Percentiles rank a stretch among this genome's conserved stretches.
These are phyloP conservation scores for Cucumis sativus DNA, from an alignment of 306 rosid species.

Conservation along the genomic window DNA sequence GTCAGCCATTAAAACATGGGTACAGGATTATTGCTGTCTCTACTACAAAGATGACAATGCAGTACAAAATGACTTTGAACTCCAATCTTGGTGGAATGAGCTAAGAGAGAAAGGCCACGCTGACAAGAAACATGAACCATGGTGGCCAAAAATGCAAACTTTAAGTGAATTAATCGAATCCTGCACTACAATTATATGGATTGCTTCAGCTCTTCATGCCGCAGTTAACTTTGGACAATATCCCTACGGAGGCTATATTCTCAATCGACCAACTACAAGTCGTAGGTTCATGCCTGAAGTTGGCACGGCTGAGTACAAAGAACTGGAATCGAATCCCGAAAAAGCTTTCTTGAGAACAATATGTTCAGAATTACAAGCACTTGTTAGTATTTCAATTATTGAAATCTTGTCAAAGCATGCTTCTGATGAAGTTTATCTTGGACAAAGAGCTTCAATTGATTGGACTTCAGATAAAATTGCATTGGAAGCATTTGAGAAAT, in stretches of 20 bases:
- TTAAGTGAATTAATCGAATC: slow-evolving; percentile 32
- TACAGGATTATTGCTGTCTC: slow-evolving; percentile 40
- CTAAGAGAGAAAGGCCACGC: slow-evolving; percentile 55
- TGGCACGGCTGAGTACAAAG: slow-evolving; percentile 38
- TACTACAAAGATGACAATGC: slow-evolving; percentile 30
- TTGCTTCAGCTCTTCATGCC: slow-evolving; percentile 65
- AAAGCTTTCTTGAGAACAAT: slow-evolving; percentile 54
- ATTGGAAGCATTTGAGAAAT: slow-evolving; percentile 35
- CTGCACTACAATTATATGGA: slow-evolving; percentile 58
- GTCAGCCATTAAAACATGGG: slow-evolving; percentile 53
- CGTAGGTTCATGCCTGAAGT: slow-evolving; percentile 43
- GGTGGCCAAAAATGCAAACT: slow-evolving; percentile 75
- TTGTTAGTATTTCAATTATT: slow-evolving; percentile 45
- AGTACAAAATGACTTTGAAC: slow-evolving; percentile 35
- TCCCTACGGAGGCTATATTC: slow-evolving; percentile 52
- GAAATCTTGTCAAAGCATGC: slow-evolving; percentile 70
- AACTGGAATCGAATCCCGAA: slow-evolving; percentile 37
- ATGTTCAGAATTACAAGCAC: slow-evolving; percentile 32
- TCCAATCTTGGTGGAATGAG: slow-evolving; percentile 75
- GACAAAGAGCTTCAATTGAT: slow-evolving; percentile 41
- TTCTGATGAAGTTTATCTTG: slow-evolving; percentile 68
- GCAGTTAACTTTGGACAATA: slow-evolving; percentile 78
- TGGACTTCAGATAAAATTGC: slow-evolving; percentile 55
- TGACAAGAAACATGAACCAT: slow-evolving; percentile 48
- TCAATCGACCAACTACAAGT: slow-evolving; percentile 45